Percentiles rank a stretch among this genome's conserved stretches.
These are phyloP conservation scores for Pythium insidiosum DNA, from an alignment of 352 stramenopile species.

Conservation along the genomic window DNA sequence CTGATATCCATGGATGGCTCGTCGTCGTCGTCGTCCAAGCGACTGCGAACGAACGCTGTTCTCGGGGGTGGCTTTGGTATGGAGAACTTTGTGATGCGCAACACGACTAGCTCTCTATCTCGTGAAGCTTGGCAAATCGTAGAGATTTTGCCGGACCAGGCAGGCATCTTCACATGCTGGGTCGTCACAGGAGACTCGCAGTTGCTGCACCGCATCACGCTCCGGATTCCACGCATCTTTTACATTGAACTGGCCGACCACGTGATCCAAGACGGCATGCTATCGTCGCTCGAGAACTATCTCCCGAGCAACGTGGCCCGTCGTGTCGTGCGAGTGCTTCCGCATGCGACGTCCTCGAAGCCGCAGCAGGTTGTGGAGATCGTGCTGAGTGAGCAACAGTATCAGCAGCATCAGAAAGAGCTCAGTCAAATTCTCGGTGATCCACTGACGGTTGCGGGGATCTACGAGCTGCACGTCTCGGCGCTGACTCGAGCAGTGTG, in stretches of 20 bases:
- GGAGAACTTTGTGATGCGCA: slow-evolving; percentile 67
- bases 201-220: slow-evolving; percentile 60
- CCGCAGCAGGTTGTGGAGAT: slow-evolving; percentile 59
- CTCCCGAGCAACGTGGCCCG: slow-evolving; percentile 23
- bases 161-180: slow-evolving; percentile 91
- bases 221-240: slow-evolving; percentile 65
- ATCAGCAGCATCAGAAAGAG: slow-evolving; percentile 65
- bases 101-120: slow-evolving; percentile 42
- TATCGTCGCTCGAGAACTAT: slow-evolving; percentile 12
- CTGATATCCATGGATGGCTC: slow-evolving; percentile 29
- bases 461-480: slow-evolving; percentile 94
- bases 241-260: slow-evolving; percentile 53
- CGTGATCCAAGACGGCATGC: slow-evolving; percentile 53
- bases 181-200: slow-evolving; percentile 87
- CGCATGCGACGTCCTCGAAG: slow-evolving; percentile 37
- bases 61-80: slow-evolving; percentile 48
- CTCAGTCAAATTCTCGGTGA: slow-evolving; percentile 78
- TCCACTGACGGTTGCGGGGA: slow-evolving; percentile 56
- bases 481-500: slow-evolving; percentile 85
- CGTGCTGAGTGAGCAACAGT: slow-evolving; percentile 59
- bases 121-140: slow-evolving; percentile 76
- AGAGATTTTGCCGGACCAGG: slow-evolving; percentile 67
- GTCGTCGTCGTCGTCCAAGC: slow-evolving; percentile 4
- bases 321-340: slow-evolving; percentile 45
- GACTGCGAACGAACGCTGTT: slow-evolving; percentile 3